Evolutionary conservation across 495 filamentous ascomycete species (phyloP).

Genomic region (Aspergillus cavernicola): DNA sequence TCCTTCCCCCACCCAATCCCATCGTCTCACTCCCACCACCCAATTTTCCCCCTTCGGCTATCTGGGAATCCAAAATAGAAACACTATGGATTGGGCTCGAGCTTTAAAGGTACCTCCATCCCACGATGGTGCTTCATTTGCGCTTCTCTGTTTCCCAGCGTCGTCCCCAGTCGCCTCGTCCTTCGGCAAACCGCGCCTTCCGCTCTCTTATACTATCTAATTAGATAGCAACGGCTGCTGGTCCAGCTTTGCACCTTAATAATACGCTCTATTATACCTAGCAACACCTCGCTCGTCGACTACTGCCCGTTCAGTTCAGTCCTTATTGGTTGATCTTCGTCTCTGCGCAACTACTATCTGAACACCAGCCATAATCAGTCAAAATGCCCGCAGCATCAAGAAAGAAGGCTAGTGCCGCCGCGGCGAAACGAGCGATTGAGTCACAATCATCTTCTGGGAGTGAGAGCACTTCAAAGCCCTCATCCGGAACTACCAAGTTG

Average conservation of each 20-base stretch:
- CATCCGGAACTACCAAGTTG: constrained; percentile 69
- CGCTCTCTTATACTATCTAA: constrained; percentile 21
- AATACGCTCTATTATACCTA: constrained; percentile 2
- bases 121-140: constrained; percentile 23
- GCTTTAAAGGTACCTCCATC: constrained; percentile 26
- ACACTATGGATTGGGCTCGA: constrained; percentile 17
- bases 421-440: constrained; percentile 13
- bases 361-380: background rate
- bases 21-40: constrained; percentile 16
- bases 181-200: constrained; percentile 23
- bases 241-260: constrained; percentile 28
- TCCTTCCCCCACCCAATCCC: constrained; percentile 10
- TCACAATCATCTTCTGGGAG: constrained; percentile 19
- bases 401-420: constrained; percentile 17
- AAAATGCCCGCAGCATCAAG: constrained; percentile 23
- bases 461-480: constrained; percentile 23
- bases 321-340: background rate
- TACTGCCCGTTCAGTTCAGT: constrained; percentile 10
- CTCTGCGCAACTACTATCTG: background rate
- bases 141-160: constrained; percentile 12
- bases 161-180: constrained; percentile 20
- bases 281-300: constrained; percentile 14
- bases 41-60: constrained; percentile 18
- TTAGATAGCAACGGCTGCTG: constrained; percentile 29
- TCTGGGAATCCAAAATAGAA: constrained; percentile 24